A percentile compares a stretch with the other conserved stretches of the same genome.
Conservation (phyloP, 805 yeast genomes). For the Sugiyamaella boreocaroliniensis region DNA sequence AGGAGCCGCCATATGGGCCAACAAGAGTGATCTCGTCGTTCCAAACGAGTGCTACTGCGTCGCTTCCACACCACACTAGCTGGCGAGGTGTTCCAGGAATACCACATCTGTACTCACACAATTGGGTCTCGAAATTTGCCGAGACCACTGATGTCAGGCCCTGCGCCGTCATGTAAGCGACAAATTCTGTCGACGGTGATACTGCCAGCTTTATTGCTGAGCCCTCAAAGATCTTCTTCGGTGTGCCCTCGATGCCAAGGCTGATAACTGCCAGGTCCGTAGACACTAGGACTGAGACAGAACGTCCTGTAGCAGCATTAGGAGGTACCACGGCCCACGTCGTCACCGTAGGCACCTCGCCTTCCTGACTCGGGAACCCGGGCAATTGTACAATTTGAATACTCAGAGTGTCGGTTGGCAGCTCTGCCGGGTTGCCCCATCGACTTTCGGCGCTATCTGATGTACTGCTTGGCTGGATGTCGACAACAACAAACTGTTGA, state of each 20-base stretch:
- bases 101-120: slow-evolving; percentile 39
- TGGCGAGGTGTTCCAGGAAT: slow-evolving; percentile 35
- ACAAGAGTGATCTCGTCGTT: slow-evolving; percentile 59
- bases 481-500: slow-evolving; percentile 37
- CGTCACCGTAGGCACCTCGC: background rate
- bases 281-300: slow-evolving; percentile 1
- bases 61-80: slow-evolving; percentile 80
- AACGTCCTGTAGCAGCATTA: slow-evolving; percentile 1
- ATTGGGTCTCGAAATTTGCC: slow-evolving; percentile 38
- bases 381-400: background rate
- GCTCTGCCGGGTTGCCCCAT: background rate
- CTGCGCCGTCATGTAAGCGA: slow-evolving; percentile 42
- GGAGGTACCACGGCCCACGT: slow-evolving; percentile 11
- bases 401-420: background rate
- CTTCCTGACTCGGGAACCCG: background rate
- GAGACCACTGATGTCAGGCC: slow-evolving; percentile 47
- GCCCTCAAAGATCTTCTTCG: background rate
- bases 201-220: slow-evolving; percentile 27
- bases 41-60: slow-evolving; percentile 57
- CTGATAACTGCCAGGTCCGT: background rate
- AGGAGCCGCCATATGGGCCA: slow-evolving; percentile 53
- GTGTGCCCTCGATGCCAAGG: background rate
- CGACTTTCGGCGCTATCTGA: slow-evolving; percentile 11
- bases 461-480: slow-evolving; percentile 7
- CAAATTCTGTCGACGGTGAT: slow-evolving; percentile 52